Evolutionary conservation across 441 rosid genomes (phyloP).

Genomic region (Erodium moschatum): DNA sequence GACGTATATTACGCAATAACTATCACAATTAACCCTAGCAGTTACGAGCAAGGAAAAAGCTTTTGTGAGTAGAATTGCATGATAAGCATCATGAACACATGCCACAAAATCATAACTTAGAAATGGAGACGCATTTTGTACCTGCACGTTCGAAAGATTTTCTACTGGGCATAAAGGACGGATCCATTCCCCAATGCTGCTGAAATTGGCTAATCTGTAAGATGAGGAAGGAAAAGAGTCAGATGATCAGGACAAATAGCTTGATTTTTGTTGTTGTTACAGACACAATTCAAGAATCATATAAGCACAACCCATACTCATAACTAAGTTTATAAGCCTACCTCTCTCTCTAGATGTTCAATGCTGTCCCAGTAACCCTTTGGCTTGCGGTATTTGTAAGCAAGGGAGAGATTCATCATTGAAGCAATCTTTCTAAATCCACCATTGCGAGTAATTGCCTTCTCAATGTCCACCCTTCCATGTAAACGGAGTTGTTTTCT

Average conservation of each 20-base stretch:
- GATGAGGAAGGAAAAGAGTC: background rate
- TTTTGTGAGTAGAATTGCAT: background rate
- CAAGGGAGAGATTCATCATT: slow-evolving; percentile 77
- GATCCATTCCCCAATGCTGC: slow-evolving; percentile 95
- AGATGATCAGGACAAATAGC: background rate
- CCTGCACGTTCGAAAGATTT: slow-evolving; percentile 94
- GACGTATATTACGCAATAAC: too few relatives aligned
- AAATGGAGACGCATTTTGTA: slow-evolving; percentile 15
- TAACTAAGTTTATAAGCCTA: slow-evolving; percentile 18
- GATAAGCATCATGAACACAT: background rate
- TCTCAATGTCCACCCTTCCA: slow-evolving; percentile 89
- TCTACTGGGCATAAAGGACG: slow-evolving; percentile 83
- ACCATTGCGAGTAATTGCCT: slow-evolving; percentile 83
- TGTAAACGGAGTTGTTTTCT: slow-evolving; percentile 85
- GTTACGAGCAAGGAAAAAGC: background rate
- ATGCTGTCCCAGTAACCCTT: slow-evolving; percentile 97
- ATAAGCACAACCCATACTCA: background rate
- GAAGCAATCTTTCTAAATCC: slow-evolving; percentile 80
- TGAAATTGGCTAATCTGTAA: slow-evolving; percentile 66
- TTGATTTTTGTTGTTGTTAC: too few relatives aligned
- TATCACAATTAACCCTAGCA: too few relatives aligned
- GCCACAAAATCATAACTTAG: background rate
- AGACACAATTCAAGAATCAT: too few relatives aligned
- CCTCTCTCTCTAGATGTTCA: slow-evolving; percentile 87
- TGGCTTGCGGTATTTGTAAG: slow-evolving; percentile 88